Percentiles rank a stretch among this genome's conserved stretches.
Conservation (phyloP, 768 basidiomycete genomes). For the Phylloporus sp. region DNA sequence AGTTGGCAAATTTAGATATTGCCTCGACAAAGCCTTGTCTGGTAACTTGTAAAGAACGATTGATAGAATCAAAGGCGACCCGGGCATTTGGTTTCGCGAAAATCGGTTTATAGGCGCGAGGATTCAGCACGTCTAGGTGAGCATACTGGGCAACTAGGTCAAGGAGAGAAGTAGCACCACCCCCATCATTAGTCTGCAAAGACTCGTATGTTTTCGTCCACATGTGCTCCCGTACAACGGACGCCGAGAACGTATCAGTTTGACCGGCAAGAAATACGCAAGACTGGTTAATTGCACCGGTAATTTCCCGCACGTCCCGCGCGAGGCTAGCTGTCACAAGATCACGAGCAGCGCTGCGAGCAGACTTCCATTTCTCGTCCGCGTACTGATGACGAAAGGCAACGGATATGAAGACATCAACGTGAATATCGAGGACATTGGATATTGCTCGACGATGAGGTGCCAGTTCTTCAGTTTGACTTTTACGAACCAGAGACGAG, state of each 20-base stretch:
- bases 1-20: constrained; percentile 64
- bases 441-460: constrained; percentile 30
- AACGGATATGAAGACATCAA: constrained; percentile 42
- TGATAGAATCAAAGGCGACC: constrained; percentile 51
- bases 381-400: constrained; percentile 41
- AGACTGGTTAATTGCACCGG: constrained; percentile 30
- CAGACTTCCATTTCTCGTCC: constrained; percentile 39
- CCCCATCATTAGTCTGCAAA: constrained; percentile 54
- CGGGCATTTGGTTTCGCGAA: constrained; percentile 31
- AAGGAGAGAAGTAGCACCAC: constrained; percentile 58
- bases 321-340: constrained; percentile 36
- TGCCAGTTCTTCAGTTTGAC: constrained; percentile 24
- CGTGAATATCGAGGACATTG: constrained; percentile 49
- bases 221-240: constrained; percentile 49
- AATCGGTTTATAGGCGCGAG: constrained; percentile 44
- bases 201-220: constrained; percentile 69
- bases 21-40: constrained; percentile 60
- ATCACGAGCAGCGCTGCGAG: constrained; percentile 39
- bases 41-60: constrained; percentile 53
- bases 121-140: constrained; percentile 61
- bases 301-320: constrained; percentile 34
- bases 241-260: constrained; percentile 29
- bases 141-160: constrained; percentile 54
- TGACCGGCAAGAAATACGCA: constrained; percentile 31
- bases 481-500: constrained; percentile 31